phyloP scores from a whole-genome alignment of 257 asterid species.

The Paraleonurus japonicus region DNA sequence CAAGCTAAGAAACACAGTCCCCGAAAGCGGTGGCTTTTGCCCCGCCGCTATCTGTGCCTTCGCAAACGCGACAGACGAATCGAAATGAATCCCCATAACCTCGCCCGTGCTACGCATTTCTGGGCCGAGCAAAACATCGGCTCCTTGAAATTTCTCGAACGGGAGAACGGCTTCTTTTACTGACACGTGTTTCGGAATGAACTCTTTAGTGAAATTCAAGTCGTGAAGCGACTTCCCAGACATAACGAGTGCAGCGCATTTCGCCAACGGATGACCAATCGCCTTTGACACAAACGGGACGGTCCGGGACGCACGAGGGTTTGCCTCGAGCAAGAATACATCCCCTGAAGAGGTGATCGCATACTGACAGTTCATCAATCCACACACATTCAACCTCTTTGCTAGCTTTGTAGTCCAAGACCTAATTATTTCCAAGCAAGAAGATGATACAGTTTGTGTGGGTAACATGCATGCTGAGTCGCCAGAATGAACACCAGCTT shows the following conservation, averaged over 20 bases:
- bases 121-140: conserved; percentile 91
- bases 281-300: conserved; percentile 98
- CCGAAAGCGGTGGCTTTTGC: conserved; percentile 79
- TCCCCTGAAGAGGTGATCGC: conserved; percentile 84
- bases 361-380: conserved; percentile 94
- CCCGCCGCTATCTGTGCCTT: conserved; percentile 95
- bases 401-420: conserved; percentile 90
- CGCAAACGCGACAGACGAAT: conserved; percentile 77
- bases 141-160: conserved; percentile 93
- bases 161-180: conserved; percentile 98
- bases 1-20: conserved; percentile 82
- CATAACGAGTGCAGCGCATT: conserved; percentile 95
- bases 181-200: conserved; percentile 77
- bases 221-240: conserved; percentile 83
- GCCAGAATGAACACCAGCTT: conserved; percentile 96
- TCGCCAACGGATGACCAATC: conserved; percentile 92
- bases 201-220: conserved; percentile 70
- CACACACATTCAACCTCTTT: conserved; percentile 70
- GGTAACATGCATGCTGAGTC: conserved; percentile 99
- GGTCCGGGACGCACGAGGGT: conserved; percentile 94
- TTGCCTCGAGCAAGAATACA: conserved; percentile 91
- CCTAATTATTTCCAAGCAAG: conserved; percentile 76
- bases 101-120: conserved; percentile 99
- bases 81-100: conserved; percentile 81
- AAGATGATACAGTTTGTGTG: conserved; percentile 63